Percentiles rank a stretch among this genome's conserved stretches.
These are phyloP conservation scores for Phaeodactylum tricornutum DNA, from an alignment of 108 stramenopile genomes.

Conservation along the genomic window DNA sequence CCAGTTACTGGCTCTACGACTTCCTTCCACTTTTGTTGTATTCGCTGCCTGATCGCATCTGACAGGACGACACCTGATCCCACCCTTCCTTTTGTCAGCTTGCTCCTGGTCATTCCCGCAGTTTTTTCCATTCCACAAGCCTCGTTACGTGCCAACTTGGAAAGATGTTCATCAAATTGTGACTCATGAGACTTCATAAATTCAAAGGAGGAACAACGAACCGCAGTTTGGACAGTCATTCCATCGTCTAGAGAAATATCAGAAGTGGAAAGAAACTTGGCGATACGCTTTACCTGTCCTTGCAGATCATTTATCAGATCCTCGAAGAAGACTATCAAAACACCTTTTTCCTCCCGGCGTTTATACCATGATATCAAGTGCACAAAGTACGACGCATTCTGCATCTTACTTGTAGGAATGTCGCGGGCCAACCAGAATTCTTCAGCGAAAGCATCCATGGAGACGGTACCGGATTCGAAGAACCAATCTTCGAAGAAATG, in stretches of 20 bases:
- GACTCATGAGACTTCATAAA: conserved; percentile 26
- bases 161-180: conserved; percentile 34
- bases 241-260: conserved; percentile 10
- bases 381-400: conserved; percentile 38
- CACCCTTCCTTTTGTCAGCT: too few relatives aligned
- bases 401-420: conserved; percentile 21
- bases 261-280: conserved; percentile 15
- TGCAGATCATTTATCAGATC: conserved; percentile 27
- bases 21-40: conserved; percentile 27
- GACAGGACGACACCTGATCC: too few relatives aligned
- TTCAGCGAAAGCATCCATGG: conserved; percentile 27
- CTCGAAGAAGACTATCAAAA: conserved; percentile 33
- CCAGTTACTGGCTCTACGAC: conserved; percentile 27
- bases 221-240: conserved; percentile 4
- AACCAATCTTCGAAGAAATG: conserved; percentile 43
- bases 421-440: conserved; percentile 41
- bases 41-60: conserved; percentile 7
- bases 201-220: conserved; percentile 14
- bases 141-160: conserved; percentile 28
- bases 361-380: conserved; percentile 35
- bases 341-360: conserved; percentile 20
- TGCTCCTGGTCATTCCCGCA: conserved; percentile 22
- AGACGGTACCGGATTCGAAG: conserved; percentile 26
- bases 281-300: conserved; percentile 17
- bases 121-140: conserved; percentile 32